These are phyloP conservation scores for Tricholoma furcatifolium DNA, from an alignment of 768 basidiomycete species.

Conservation along the genomic window DNA sequence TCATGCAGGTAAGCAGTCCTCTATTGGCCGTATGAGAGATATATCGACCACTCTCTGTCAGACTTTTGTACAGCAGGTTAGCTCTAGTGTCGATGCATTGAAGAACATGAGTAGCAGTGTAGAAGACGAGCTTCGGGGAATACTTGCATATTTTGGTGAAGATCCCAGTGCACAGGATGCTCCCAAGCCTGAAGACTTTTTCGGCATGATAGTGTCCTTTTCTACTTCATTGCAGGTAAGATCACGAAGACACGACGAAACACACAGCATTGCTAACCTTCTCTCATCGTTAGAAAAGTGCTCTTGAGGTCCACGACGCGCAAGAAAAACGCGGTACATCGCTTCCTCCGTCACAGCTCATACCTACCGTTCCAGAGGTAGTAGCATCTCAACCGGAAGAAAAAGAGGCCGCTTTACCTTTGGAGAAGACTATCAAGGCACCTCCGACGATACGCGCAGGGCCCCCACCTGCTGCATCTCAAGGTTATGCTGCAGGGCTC, in stretches of 20 bases:
- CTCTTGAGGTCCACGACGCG: slow-evolving; percentile 60
- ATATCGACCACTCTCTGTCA: slow-evolving; percentile 17
- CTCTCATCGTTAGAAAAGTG: slow-evolving; percentile 57
- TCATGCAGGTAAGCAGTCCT: slow-evolving; percentile 60
- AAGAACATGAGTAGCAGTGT: slow-evolving; percentile 57
- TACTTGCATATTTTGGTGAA: slow-evolving; percentile 80
- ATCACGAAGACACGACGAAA: neutral
- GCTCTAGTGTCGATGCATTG: slow-evolving; percentile 60
- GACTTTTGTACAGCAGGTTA: slow-evolving; percentile 52
- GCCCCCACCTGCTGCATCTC: slow-evolving; percentile 32
- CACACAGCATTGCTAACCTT: neutral
- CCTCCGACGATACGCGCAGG: slow-evolving; percentile 23
- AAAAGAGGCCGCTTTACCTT: slow-evolving; percentile 21
- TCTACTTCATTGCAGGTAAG: slow-evolving; percentile 68
- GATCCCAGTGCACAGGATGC: slow-evolving; percentile 59
- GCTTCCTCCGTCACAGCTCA: slow-evolving; percentile 16
- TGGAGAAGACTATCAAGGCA: slow-evolving; percentile 43
- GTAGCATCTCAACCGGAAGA: slow-evolving; percentile 18
- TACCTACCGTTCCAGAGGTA: slow-evolving; percentile 18
- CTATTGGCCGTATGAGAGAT: neutral
- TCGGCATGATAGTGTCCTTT: slow-evolving; percentile 72
- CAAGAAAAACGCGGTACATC: slow-evolving; percentile 33
- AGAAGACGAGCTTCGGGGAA: slow-evolving; percentile 54
- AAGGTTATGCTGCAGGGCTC: slow-evolving; percentile 40
- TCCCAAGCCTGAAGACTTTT: slow-evolving; percentile 81